Evolutionary conservation across 2,329 filamentous ascomycete species (phyloP), one percentile per base, ranked within the genome.

Genomic region (Macrophomina pseudophaseolina): DNA sequence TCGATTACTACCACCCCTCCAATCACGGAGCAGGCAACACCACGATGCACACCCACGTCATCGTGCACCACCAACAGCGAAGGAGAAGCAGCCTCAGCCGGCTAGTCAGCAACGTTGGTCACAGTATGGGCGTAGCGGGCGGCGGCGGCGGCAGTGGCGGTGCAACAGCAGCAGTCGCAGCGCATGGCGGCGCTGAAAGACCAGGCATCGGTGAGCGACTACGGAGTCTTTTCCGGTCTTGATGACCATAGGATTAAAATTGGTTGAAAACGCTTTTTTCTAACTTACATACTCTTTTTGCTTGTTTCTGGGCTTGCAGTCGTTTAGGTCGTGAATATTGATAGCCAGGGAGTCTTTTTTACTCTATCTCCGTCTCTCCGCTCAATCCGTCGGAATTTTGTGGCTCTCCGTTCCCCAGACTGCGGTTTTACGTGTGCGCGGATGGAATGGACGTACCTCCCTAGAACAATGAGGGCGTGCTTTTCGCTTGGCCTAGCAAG

Each of bases 161-260:
- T 38, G 32, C 23, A 11, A 18, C 23, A 30, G 28, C 48, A 30
- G 9, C 46, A 18, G 32, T 9, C 32, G 28, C 48, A 30, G 9
- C 46, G 12, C 28, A 42, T n/a, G 49, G 33, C 40, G 23, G 28
- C 9, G 23, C 23, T 23, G 62, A 65, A 18, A 65, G 62, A 33
- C 62, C 51, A 35, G 52, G 62, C 16, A 54, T 65, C 16, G 62
- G 62, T 54, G 62, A 65, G 38, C 40, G 62, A 11, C 62, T 65
- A 23, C 46, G 62, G 38, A 56, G 49, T 28, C 53, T 65, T 14
- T 65, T 65, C 28, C 51, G 62, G 28, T 59, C 56, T n/a, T 59
- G 30, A 58, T 51, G 23, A 23, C 23, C 23, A 23, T 23, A 23
- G 23, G 23, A 23, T n/a, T 38, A 38, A 38, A 44, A 44, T 14